Conservation (phyloP, 2,329 filamentous ascomycete genomes). For the Lachnellula occidentalis region DNA sequence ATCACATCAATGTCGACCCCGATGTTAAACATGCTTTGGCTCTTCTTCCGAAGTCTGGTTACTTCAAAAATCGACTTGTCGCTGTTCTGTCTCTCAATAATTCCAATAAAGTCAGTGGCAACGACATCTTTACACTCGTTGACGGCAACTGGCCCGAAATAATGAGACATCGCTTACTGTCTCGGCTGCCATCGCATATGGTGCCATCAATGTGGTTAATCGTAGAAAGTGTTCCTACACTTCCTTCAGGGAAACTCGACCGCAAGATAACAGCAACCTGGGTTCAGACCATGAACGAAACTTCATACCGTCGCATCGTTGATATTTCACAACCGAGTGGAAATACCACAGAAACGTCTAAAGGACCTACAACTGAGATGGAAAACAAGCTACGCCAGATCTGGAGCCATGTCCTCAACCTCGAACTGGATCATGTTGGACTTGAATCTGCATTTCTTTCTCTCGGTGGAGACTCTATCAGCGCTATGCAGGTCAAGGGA, state of each 20-base stretch:
- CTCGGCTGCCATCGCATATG: slow-evolving; percentile 17
- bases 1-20: slow-evolving; percentile 3
- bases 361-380: slow-evolving; percentile 4
- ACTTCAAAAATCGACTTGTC: slow-evolving; percentile 2
- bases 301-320: background rate
- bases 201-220: slow-evolving; percentile 15
- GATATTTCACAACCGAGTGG: background rate
- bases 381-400: slow-evolving; percentile 4
- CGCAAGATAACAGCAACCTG: slow-evolving; percentile 9
- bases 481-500: slow-evolving; percentile 19
- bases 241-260: slow-evolving; percentile 18
- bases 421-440: slow-evolving; percentile 9
- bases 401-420: slow-evolving; percentile 14
- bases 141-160: background rate
- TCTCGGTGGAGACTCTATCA: slow-evolving; percentile 22
- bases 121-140: background rate
- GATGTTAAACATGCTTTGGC: slow-evolving; percentile 1
- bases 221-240: slow-evolving; percentile 10
- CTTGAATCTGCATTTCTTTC: slow-evolving; percentile 13
- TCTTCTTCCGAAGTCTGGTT: slow-evolving; percentile 1
- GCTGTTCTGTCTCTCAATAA: background rate
- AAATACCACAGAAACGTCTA: background rate
- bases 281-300: slow-evolving; percentile 8
- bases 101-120: background rate
- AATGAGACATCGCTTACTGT: background rate